Percentiles rank a stretch among this genome's conserved stretches.
phyloP scores from a whole-genome alignment of 2,329 filamentous ascomycete species.

The Pochonia chlamydosporia region DNA sequence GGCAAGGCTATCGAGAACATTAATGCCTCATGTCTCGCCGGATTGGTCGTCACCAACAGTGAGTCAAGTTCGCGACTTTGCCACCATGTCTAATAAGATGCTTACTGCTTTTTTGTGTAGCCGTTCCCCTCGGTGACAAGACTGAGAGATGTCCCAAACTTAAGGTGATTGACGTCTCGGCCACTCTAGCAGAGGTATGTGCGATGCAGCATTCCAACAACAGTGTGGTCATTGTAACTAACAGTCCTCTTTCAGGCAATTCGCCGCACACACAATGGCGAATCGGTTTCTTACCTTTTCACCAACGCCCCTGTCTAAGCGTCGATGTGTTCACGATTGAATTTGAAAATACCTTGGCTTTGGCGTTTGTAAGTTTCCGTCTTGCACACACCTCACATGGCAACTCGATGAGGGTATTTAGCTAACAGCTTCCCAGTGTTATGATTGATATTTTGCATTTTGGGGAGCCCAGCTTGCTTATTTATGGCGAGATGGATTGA shows the following conservation, averaged over 20 bases:
- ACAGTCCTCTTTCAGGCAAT: constrained; percentile 46
- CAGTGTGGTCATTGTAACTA: neutral
- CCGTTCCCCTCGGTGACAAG: constrained; percentile 61
- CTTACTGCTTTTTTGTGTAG: constrained; percentile 23
- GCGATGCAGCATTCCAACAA: neutral
- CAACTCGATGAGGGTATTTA: neutral
- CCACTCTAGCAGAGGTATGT: constrained; percentile 62
- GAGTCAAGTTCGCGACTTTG: constrained; percentile 14
- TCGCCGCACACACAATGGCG: constrained; percentile 61
- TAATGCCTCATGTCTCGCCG: constrained; percentile 69
- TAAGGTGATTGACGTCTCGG: constrained; percentile 86
- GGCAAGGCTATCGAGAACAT: constrained; percentile 83
- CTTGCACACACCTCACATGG: neutral
- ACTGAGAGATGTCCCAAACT: constrained; percentile 72
- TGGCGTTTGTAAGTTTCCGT: neutral
- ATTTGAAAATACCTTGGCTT: neutral
- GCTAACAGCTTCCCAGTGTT: neutral
- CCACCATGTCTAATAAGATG: neutral
- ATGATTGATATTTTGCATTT: neutral
- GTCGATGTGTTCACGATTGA: neutral
- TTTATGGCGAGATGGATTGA: neutral
- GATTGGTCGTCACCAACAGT: constrained; percentile 85
- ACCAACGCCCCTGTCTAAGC: constrained; percentile 54
- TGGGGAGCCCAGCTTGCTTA: neutral
- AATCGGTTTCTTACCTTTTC: constrained; percentile 62